phyloP scores from a whole-genome alignment of 2,329 filamentous ascomycete genomes.

The Ceratocystis huliohia region DNA sequence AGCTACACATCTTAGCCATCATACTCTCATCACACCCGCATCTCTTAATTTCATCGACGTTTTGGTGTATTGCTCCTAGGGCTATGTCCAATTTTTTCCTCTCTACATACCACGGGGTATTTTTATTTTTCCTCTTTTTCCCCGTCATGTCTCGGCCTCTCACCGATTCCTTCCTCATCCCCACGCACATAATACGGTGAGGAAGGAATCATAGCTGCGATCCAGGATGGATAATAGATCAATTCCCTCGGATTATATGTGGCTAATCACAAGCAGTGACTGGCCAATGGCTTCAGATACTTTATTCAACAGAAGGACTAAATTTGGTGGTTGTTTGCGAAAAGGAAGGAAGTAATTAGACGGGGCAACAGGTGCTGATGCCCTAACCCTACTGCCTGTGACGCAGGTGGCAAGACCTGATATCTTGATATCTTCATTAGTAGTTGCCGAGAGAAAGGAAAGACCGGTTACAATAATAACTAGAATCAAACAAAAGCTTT shows the following conservation, averaged over 20 bases:
- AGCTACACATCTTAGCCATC: no score
- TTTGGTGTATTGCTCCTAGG: no score
- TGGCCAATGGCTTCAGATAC: background rate
- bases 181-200: constrained; percentile 7
- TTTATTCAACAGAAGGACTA: background rate
- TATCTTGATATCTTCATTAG: background rate
- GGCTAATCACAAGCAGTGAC: background rate
- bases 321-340: background rate
- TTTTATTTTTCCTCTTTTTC: background rate
- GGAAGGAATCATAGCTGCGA: background rate
- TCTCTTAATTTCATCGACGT: no score
- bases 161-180: constrained; percentile 1
- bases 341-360: background rate
- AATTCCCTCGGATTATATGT: background rate
- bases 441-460: background rate
- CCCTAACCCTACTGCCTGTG: no score
- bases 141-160: constrained; percentile 1
- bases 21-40: no score
- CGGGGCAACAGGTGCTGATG: no score
- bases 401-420: background rate
- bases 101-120: background rate
- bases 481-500: background rate
- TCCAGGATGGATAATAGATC: background rate
- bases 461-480: background rate
- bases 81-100: background rate